phyloP scores from a whole-genome alignment of 2,329 filamentous ascomycete genomes.

The Apiospora phragmitis region DNA sequence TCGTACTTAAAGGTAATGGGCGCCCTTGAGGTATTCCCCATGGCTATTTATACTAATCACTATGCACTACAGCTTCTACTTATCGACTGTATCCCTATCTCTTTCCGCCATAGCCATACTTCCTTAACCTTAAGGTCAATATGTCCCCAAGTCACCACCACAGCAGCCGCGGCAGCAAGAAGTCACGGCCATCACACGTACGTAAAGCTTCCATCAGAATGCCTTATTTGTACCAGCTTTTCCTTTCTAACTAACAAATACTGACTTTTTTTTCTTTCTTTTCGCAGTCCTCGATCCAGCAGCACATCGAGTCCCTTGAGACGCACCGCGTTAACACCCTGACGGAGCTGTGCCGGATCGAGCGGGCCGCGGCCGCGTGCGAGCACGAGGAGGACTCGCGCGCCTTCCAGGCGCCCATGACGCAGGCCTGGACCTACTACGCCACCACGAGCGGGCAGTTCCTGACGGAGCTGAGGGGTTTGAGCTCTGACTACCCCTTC shows the following conservation, averaged over 20 bases:
- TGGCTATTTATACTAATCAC: background rate
- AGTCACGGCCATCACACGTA: background rate
- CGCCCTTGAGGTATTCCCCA: background rate
- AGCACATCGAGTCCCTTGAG: slow-evolving; percentile 63
- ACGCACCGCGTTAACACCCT: slow-evolving; percentile 74
- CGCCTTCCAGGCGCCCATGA: slow-evolving; percentile 64
- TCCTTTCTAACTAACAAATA: background rate
- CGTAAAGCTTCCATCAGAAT: background rate
- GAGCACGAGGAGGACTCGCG: slow-evolving; percentile 60
- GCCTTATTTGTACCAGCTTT: no score
- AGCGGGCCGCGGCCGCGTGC: slow-evolving; percentile 61
- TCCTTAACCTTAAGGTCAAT: background rate
- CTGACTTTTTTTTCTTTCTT: background rate
- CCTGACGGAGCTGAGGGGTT: slow-evolving; percentile 66
- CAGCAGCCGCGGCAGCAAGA: background rate
- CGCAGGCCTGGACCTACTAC: slow-evolving; percentile 70
- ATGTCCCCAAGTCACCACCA: background rate
- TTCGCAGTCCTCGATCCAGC: slow-evolving; percentile 37
- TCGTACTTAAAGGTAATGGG: background rate
- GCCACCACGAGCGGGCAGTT: slow-evolving; percentile 66
- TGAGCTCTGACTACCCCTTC: slow-evolving; percentile 69
- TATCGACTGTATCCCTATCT: background rate
- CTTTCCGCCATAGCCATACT: background rate
- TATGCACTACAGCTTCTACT: no score
- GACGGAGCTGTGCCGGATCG: slow-evolving; percentile 70